Percentiles rank a stretch among this genome's conserved stretches.
Conservation (phyloP, 306 rosid genomes). For the Dalbergia oliveri region DNA sequence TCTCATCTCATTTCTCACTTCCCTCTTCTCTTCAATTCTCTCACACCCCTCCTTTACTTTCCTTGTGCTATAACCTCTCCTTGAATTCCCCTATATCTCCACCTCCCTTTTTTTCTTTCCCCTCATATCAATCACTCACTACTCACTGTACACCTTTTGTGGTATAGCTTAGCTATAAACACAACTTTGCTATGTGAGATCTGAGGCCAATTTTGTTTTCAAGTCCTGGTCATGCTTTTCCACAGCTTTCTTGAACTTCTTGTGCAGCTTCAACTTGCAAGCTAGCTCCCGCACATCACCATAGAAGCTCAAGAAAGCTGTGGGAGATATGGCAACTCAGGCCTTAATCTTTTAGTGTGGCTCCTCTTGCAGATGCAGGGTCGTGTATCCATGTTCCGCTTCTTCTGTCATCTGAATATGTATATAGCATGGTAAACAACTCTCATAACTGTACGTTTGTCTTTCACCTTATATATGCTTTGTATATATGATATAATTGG, state of each 20-base stretch:
- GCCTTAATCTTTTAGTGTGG: constrained; percentile 20
- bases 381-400: not conserved
- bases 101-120: not conserved
- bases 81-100: constrained; percentile 19
- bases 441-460: not conserved
- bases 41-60: constrained; percentile 6
- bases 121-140: constrained; percentile 11
- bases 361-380: constrained; percentile 28
- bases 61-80: not conserved
- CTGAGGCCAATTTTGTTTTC: constrained; percentile 50
- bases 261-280: constrained; percentile 31
- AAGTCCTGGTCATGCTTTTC: constrained; percentile 92
- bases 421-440: constrained; percentile 24
- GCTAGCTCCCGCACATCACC: too few species aligned
- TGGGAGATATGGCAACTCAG: constrained; percentile 89
- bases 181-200: constrained; percentile 47
- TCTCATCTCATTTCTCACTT: constrained; percentile 22
- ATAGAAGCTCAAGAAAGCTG: constrained; percentile 96
- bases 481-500: not conserved
- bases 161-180: too few species aligned
- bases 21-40: not conserved
- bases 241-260: constrained; percentile 99
- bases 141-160: too few species aligned
- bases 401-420: constrained; percentile 1
- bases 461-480: not conserved